These are phyloP conservation scores for Pseudozyma flocculosa DNA, from an alignment of 1,284 basidiomycete genomes.

Conservation along the genomic window DNA sequence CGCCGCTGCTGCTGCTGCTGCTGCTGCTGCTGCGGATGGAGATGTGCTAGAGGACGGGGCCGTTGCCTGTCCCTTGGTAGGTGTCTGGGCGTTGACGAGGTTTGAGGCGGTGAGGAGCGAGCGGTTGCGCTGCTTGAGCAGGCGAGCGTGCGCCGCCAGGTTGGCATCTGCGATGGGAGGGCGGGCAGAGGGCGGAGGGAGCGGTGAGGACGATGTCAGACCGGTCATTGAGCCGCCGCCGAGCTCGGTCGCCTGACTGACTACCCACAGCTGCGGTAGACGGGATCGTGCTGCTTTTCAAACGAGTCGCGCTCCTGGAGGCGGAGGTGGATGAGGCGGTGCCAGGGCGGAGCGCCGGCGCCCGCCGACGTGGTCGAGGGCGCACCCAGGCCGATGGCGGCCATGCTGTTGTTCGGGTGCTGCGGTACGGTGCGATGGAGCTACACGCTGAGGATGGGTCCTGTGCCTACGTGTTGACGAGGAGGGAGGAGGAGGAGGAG, in stretches of 20 bases:
- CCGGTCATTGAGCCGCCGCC: no score
- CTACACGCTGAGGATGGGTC: no score
- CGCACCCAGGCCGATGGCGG: not conserved
- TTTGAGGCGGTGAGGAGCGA: conserved; percentile 27
- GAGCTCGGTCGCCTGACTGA: not conserved
- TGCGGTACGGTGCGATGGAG: no score
- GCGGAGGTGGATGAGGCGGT: conserved; percentile 36
- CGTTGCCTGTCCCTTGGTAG: conserved; percentile 1
- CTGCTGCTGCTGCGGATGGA: conserved; percentile 3
- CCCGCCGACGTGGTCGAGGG: no score
- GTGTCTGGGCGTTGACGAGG: not conserved
- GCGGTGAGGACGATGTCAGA: no score
- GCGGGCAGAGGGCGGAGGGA: not conserved
- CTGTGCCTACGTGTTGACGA: no score
- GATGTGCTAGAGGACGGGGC: conserved; percentile 10
- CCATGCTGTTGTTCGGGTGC: not conserved
- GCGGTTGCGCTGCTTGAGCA: conserved; percentile 36
- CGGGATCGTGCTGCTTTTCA: conserved; percentile 39
- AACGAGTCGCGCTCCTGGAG: conserved; percentile 40
- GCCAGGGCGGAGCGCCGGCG: conserved; percentile 25
- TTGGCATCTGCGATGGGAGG: conserved; percentile 19
- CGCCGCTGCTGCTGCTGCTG: conserved; percentile 3
- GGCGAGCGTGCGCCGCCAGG: conserved; percentile 29
- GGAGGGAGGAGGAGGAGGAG: no score
- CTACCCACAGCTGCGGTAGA: conserved; percentile 38